phyloP scores from a whole-genome alignment of 2,329 filamentous ascomycete genomes.

The Aspergillus vadensis region DNA sequence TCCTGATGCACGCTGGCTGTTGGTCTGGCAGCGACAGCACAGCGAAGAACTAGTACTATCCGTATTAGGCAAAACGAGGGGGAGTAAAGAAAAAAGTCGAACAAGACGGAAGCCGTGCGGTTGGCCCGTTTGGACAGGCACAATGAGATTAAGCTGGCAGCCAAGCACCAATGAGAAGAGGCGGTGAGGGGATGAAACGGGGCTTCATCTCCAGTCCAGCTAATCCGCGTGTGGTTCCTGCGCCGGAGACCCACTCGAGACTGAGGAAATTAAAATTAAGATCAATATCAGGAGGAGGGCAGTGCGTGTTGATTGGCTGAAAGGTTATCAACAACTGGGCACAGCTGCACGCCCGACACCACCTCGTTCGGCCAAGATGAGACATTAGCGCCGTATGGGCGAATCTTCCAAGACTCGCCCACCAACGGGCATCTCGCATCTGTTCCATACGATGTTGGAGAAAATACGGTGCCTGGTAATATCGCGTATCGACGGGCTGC shows the following conservation, averaged over 20 bases:
- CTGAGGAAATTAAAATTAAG: slow-evolving; percentile 10
- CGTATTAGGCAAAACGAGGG: background rate
- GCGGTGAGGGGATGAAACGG: slow-evolving; percentile 12
- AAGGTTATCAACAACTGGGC: background rate
- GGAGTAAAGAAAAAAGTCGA: background rate
- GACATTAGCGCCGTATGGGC: background rate
- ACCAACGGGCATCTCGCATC: background rate
- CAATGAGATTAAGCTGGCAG: slow-evolving; percentile 13
- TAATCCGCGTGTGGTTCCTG: slow-evolving; percentile 15
- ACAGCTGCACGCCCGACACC: background rate
- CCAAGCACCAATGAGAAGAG: slow-evolving; percentile 1
- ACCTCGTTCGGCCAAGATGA: slow-evolving; percentile 3
- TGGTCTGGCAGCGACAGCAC: background rate
- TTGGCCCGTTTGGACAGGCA: background rate
- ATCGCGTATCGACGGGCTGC: background rate
- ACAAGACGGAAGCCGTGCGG: background rate
- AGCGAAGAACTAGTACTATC: background rate
- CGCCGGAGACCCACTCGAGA: slow-evolving; percentile 11
- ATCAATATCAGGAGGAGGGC: slow-evolving; percentile 7
- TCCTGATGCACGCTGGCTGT: background rate
- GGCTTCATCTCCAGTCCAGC: slow-evolving; percentile 13
- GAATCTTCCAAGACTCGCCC: background rate
- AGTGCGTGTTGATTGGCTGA: background rate
- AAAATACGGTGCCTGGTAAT: slow-evolving; percentile 10
- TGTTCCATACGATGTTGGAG: background rate